These are phyloP conservation scores for Cytidiella melzeri DNA, from an alignment of 768 basidiomycete species.

Conservation along the genomic window DNA sequence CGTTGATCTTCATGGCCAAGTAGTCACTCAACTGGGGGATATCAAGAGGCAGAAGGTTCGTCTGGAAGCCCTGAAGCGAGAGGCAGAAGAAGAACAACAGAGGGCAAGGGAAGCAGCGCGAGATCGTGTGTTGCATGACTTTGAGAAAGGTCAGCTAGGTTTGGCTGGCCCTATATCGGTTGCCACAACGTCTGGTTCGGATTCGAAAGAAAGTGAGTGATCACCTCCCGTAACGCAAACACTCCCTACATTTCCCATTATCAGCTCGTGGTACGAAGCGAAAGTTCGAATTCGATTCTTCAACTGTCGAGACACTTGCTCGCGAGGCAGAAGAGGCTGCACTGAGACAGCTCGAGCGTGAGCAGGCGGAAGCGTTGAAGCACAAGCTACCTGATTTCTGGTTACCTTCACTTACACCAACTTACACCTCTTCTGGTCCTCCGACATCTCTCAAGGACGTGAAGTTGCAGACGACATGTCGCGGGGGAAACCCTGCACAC, in stretches of 20 bases:
- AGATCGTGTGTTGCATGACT: slow-evolving; percentile 84
- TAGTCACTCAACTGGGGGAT: slow-evolving; percentile 85
- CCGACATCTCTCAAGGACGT: slow-evolving; percentile 70
- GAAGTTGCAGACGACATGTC: slow-evolving; percentile 85
- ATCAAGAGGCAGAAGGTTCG: slow-evolving; percentile 87
- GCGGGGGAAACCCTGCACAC: slow-evolving; percentile 76
- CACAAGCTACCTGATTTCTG: slow-evolving; percentile 95
- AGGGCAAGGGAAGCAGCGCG: slow-evolving; percentile 68
- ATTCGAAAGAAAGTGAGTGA: slow-evolving; percentile 31
- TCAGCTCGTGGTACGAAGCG: slow-evolving; percentile 65
- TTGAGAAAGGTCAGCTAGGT: slow-evolving; percentile 80
- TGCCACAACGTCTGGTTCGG: slow-evolving; percentile 34
- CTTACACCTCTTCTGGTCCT: slow-evolving; percentile 53
- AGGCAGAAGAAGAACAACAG: slow-evolving; percentile 77
- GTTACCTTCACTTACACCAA: slow-evolving; percentile 91
- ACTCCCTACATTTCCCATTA: not conserved
- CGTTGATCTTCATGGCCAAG: slow-evolving; percentile 2
- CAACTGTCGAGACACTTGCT: slow-evolving; percentile 63
- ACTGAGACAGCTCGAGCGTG: slow-evolving; percentile 70
- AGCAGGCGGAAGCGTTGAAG: slow-evolving; percentile 79
- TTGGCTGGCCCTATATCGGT: slow-evolving; percentile 33
- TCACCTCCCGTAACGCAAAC: slow-evolving; percentile 2
- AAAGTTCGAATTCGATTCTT: slow-evolving; percentile 78
- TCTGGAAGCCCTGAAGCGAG: slow-evolving; percentile 65
- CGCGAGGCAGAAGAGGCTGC: slow-evolving; percentile 88